Percentiles rank a stretch among this genome's conserved stretches.
These are phyloP conservation scores for Pseudovirgaria hyperparasitica DNA, from an alignment of 2,329 filamentous ascomycete species.

Conservation along the genomic window DNA sequence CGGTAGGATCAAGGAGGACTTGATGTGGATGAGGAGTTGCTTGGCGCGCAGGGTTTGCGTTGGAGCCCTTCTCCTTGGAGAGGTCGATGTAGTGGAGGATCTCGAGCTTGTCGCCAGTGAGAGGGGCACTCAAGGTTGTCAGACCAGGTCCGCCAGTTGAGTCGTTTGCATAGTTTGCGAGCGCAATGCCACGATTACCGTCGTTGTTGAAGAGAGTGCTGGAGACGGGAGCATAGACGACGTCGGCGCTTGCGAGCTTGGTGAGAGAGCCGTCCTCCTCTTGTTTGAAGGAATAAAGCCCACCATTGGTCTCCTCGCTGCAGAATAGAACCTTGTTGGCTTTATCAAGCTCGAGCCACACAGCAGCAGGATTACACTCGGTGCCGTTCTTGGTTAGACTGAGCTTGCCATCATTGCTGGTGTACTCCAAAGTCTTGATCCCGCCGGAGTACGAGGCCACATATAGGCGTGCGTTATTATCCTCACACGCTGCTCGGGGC, in stretches of 20 bases:
- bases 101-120: constrained; percentile 6
- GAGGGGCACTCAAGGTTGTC: constrained; percentile 15
- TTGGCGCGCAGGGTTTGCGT: constrained; percentile 35
- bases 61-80: constrained; percentile 20
- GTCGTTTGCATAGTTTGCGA: constrained; percentile 25
- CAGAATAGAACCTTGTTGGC: constrained; percentile 42
- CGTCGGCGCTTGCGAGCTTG: constrained; percentile 18
- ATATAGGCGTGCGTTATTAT: constrained; percentile 30
- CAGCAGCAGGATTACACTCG: constrained; percentile 41
- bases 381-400: constrained; percentile 31
- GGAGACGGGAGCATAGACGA: constrained; percentile 27
- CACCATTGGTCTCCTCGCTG: constrained; percentile 46
- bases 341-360: constrained; percentile 48
- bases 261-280: constrained; percentile 26
- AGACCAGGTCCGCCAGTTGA: constrained; percentile 20
- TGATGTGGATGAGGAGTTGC: constrained; percentile 50
- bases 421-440: constrained; percentile 28
- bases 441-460: constrained; percentile 32
- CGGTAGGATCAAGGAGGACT: constrained; percentile 52
- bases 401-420: constrained; percentile 11
- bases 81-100: constrained; percentile 30
- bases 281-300: constrained; percentile 25
- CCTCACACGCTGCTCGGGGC: too few relatives aligned
- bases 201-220: constrained; percentile 27
- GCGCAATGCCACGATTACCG: constrained; percentile 23